These are phyloP conservation scores for Mycocentrospora acerina DNA, from an alignment of 2,329 filamentous ascomycete genomes.

Conservation along the genomic window DNA sequence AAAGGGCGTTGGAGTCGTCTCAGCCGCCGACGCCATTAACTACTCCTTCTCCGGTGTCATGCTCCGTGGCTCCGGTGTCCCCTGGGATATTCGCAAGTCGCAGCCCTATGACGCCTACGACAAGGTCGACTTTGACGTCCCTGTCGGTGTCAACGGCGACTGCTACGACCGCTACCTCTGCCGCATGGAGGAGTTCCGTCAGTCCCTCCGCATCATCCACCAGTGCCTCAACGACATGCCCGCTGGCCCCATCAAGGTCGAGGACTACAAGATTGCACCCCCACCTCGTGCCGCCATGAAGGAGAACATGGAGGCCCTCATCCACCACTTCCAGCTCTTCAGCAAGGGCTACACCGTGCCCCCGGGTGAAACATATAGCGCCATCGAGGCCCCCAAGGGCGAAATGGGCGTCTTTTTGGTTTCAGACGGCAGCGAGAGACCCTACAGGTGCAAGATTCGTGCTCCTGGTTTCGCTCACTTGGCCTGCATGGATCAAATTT, in stretches of 20 bases:
- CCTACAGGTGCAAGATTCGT: constrained; percentile 93
- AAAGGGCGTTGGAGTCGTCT: constrained; percentile 86
- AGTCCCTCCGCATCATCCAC: constrained; percentile 96
- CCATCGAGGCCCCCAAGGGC: constrained; percentile 98
- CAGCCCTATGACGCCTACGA: constrained; percentile 98
- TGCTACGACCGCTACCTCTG: constrained; percentile 99
- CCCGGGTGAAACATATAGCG: constrained; percentile 95
- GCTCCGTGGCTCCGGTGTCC: constrained; percentile 93
- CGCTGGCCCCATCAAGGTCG: constrained; percentile 85
- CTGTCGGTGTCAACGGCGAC: constrained; percentile 94
- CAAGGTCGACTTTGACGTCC: constrained; percentile 96
- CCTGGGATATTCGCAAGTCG: constrained; percentile 95
- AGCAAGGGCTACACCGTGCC: constrained; percentile 98
- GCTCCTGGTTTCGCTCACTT: constrained; percentile 96
- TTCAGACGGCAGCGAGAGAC: constrained; percentile 92
- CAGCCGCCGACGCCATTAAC: constrained; percentile 91
- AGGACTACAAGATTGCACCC: constrained; percentile 98
- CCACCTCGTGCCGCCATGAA: constrained; percentile 98
- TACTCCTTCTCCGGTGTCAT: constrained; percentile 96
- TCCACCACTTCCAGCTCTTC: constrained; percentile 98
- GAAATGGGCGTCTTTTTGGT: constrained; percentile 99
- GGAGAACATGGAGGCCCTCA: constrained; percentile 99
- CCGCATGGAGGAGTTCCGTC: constrained; percentile 99
- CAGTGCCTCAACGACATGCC: constrained; percentile 99
- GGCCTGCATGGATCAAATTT: constrained; percentile 89